These are phyloP conservation scores for Aspergillus thermomutatus DNA, from an alignment of 2,329 filamentous ascomycete species.

Conservation along the genomic window DNA sequence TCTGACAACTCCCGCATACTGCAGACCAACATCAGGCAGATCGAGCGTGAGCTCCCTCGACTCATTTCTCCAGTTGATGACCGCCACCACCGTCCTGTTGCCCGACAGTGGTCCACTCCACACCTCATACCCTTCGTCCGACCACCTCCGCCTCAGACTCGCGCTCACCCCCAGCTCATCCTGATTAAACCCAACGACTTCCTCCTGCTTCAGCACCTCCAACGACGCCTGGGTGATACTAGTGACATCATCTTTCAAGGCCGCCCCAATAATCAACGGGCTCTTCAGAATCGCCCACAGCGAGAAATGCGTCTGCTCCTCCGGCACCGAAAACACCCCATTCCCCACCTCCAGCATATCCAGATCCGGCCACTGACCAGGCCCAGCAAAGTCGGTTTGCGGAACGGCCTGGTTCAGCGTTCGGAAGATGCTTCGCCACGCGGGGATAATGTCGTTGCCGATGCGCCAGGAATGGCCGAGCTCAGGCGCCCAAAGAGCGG, in stretches of 20 bases:
- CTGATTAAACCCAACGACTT: conserved; percentile 58
- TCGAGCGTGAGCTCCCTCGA: conserved; percentile 43
- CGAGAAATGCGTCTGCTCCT: conserved; percentile 53
- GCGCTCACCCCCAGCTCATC: conserved; percentile 53
- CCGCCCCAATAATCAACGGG: conserved; percentile 48
- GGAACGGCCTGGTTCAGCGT: conserved; percentile 53
- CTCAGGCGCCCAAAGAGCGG: conserved; percentile 47
- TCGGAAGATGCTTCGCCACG: conserved; percentile 51
- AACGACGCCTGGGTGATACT: conserved; percentile 42
- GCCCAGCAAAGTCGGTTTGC: conserved; percentile 42
- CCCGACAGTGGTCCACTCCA: conserved; percentile 50
- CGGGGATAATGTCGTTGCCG: conserved; percentile 53
- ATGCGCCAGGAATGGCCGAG: conserved; percentile 52
- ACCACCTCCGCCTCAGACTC: conserved; percentile 47
- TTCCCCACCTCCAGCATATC: conserved; percentile 55
- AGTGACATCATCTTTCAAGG: conserved; percentile 32
- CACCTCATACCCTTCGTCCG: conserved; percentile 50
- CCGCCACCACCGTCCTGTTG: conserved; percentile 42
- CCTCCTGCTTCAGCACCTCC: conserved; percentile 48
- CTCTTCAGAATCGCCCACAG: conserved; percentile 54
- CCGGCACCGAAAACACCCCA: conserved; percentile 41
- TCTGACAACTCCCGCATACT: conserved; percentile 31
- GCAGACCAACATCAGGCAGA: conserved; percentile 41
- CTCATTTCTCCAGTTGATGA: conserved; percentile 51
- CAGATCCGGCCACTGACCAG: conserved; percentile 51